A percentile compares a stretch with the other conserved stretches of the same genome.
These are phyloP conservation scores for Gnomoniopsis sp. DNA, from an alignment of 2,329 filamentous ascomycete genomes.

Conservation along the genomic window DNA sequence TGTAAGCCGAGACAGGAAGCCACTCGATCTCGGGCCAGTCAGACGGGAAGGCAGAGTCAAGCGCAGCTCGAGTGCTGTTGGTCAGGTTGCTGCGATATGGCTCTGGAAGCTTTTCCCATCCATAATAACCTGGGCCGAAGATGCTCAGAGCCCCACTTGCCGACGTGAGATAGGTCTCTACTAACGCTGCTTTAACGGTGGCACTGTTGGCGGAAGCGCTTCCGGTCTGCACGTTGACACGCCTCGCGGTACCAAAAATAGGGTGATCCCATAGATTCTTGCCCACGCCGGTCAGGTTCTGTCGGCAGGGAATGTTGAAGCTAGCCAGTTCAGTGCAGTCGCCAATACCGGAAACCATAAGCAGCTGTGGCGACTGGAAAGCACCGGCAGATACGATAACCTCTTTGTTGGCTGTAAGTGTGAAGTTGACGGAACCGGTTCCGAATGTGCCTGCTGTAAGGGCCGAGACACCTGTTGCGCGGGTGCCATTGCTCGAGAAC, in stretches of 20 bases:
- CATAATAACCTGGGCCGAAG: conserved; percentile 12
- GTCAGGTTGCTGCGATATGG: conserved; percentile 3
- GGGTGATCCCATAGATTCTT: conserved; percentile 13
- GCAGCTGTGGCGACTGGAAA: conserved; percentile 38
- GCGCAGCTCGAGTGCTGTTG: neutral
- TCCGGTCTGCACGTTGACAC: conserved; percentile 1
- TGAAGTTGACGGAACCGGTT: conserved; percentile 7
- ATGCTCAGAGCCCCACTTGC: conserved; percentile 7
- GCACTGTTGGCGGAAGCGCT: conserved; percentile 4
- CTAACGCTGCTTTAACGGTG: neutral
- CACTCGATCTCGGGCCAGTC: conserved; percentile 15
- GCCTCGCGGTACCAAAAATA: conserved; percentile 1
- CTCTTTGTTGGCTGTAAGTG: conserved; percentile 24
- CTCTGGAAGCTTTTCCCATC: conserved; percentile 11
- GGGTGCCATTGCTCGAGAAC: neutral
- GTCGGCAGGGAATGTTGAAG: conserved; percentile 26
- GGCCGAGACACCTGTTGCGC: conserved; percentile 2
- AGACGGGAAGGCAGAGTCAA: conserved; percentile 4
- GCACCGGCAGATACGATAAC: conserved; percentile 40
- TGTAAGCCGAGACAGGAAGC: conserved; percentile 5
- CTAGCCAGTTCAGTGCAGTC: conserved; percentile 27
- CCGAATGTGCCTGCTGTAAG: conserved; percentile 9
- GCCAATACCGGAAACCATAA: conserved; percentile 30
- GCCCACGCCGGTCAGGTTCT: conserved; percentile 24
- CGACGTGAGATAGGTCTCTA: neutral